phyloP scores from a whole-genome alignment of 305 asterid species.

The Fraxinus velutina region DNA sequence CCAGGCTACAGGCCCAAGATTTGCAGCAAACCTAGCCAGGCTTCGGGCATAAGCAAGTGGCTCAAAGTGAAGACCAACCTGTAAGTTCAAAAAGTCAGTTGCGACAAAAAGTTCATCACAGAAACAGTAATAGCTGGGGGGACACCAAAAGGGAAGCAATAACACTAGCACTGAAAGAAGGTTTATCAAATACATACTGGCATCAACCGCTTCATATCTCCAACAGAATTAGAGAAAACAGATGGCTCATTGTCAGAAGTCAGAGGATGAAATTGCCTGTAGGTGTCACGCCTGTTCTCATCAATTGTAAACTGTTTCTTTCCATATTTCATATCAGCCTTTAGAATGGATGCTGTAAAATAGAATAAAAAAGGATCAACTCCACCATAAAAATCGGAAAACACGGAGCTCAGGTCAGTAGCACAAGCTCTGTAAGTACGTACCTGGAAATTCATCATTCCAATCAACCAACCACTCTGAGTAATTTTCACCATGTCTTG shows the following conservation, averaged over 20 bases:
- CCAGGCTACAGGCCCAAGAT: slow-evolving; percentile 74
- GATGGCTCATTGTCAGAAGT: slow-evolving; percentile 43
- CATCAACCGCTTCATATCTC: slow-evolving; percentile 57
- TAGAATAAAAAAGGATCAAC: slow-evolving; percentile 17
- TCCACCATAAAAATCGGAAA: not conserved
- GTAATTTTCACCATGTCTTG: slow-evolving; percentile 67
- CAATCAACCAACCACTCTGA: slow-evolving; percentile 70
- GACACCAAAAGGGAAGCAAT: not conserved
- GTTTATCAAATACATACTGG: slow-evolving; percentile 51
- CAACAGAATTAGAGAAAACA: slow-evolving; percentile 36
- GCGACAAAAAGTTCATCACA: not conserved
- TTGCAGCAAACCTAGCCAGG: slow-evolving; percentile 52
- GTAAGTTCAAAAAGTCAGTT: slow-evolving; percentile 18
- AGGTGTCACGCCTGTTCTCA: slow-evolving; percentile 80
- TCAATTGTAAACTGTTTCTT: slow-evolving; percentile 70
- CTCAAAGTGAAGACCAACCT: slow-evolving; percentile 70
- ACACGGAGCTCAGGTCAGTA: slow-evolving; percentile 8
- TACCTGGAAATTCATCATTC: slow-evolving; percentile 95
- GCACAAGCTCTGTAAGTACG: slow-evolving; percentile 16
- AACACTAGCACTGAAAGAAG: not conserved
- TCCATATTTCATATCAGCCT: slow-evolving; percentile 93
- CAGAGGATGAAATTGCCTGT: slow-evolving; percentile 44
- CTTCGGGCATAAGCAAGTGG: slow-evolving; percentile 71
- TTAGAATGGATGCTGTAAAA: slow-evolving; percentile 66
- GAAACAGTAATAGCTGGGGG: not conserved